Evolutionary conservation across 2,329 filamentous ascomycete species (phyloP).

Genomic region (Fusarium marasasianum): DNA sequence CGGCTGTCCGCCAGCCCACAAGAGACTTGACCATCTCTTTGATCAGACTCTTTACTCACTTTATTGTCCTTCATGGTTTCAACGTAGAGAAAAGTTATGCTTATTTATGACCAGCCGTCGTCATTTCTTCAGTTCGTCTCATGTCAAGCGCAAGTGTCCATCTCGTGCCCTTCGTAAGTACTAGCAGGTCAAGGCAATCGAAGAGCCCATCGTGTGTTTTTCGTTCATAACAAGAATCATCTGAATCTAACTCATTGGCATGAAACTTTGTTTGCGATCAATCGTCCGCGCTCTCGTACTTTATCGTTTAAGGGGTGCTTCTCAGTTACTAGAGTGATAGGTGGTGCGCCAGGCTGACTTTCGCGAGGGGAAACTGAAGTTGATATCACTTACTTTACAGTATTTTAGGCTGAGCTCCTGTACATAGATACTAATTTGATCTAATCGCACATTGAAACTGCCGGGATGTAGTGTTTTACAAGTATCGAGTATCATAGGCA

Average conservation of each 20-base stretch:
- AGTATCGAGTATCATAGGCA: not conserved
- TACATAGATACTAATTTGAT: rapidly evolving
- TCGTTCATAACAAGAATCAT: no score
- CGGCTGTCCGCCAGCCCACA: not conserved
- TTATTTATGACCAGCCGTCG: no score
- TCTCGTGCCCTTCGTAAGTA: not conserved
- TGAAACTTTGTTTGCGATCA: rapidly evolving
- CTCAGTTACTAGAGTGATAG: no score
- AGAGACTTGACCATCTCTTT: not conserved
- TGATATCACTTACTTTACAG: no score
- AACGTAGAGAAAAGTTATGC: rapidly evolving
- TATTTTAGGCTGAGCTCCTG: rapidly evolving
- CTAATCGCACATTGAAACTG: rapidly evolving
- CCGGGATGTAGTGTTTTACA: not conserved
- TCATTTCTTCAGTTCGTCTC: no score
- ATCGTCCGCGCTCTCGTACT: no score
- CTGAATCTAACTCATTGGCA: no score
- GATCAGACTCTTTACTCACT: no score
- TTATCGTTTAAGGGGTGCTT: no score
- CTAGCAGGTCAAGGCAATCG: no score
- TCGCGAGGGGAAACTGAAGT: not conserved
- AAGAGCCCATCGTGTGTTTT: not conserved
- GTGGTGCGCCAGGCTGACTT: no score
- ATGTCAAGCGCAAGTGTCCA: not conserved
- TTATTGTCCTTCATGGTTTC: not conserved